Percentiles rank a stretch among this genome's conserved stretches.
Evolutionary conservation across 768 basidiomycete species (phyloP).

Genomic region (Trametes meyenii): DNA sequence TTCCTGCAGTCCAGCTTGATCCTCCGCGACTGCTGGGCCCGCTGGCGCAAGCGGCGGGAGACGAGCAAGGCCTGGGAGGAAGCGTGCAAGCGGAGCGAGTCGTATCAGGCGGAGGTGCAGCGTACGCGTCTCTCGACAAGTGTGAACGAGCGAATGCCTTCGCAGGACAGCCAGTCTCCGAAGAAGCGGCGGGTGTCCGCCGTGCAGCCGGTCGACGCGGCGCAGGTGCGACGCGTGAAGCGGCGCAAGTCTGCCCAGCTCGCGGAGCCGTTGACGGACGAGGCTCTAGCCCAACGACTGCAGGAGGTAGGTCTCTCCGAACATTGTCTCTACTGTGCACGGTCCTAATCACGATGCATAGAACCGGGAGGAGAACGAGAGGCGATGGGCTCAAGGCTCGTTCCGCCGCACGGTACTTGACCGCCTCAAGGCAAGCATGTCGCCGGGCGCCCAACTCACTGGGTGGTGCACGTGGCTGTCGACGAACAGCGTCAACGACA

Average conservation of each 20-base stretch:
- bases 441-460: constrained; percentile 31
- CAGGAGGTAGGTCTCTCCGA: constrained; percentile 54
- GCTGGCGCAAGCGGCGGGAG: constrained; percentile 16
- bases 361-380: constrained; percentile 74
- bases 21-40: constrained; percentile 37
- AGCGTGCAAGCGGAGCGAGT: constrained; percentile 61
- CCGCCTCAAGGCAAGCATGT: constrained; percentile 38
- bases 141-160: constrained; percentile 7
- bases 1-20: constrained; percentile 31
- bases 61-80: constrained; percentile 51
- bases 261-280: constrained; percentile 59
- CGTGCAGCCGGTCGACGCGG: constrained; percentile 21
- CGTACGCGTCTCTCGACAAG: constrained; percentile 38
- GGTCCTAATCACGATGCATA: constrained; percentile 30
- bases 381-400: constrained; percentile 74
- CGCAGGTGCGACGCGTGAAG: constrained; percentile 36
- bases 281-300: constrained; percentile 64
- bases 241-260: constrained; percentile 47
- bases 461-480: constrained; percentile 77
- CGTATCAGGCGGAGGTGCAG: constrained; percentile 57
- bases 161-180: background rate
- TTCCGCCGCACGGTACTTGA: constrained; percentile 56
- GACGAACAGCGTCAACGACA: constrained; percentile 69
- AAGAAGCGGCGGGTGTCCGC: constrained; percentile 34
- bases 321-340: background rate